Conservation (phyloP, 805 yeast species). For the Saccharomycopsis microspora region DNA sequence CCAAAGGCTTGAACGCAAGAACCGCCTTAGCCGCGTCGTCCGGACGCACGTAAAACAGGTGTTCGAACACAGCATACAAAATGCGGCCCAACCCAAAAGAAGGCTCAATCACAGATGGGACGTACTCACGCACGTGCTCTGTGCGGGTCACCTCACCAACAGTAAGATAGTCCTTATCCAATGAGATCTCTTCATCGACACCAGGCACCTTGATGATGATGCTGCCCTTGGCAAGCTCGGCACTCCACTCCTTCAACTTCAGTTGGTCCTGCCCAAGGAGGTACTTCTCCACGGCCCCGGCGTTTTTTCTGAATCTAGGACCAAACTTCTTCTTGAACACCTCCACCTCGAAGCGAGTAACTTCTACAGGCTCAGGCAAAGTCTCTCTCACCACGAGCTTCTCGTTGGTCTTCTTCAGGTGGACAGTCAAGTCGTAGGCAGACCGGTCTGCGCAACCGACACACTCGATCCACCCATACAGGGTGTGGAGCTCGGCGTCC, state of each 20-base stretch:
- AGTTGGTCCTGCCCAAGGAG: constrained; percentile 67
- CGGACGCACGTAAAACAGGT: constrained; percentile 89
- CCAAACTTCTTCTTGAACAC: constrained; percentile 94
- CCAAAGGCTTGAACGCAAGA: constrained; percentile 84
- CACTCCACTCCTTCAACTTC: constrained; percentile 67
- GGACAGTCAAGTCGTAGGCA: constrained; percentile 94
- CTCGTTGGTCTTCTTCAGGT: constrained; percentile 89
- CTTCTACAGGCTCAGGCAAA: constrained; percentile 71
- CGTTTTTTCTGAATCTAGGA: constrained; percentile 95
- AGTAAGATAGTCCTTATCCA: constrained; percentile 59
- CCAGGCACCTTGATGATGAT: constrained; percentile 59
- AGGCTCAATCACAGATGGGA: constrained; percentile 97
- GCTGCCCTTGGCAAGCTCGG: constrained; percentile 44
- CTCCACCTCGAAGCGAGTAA: constrained; percentile 75
- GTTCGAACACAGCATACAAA: constrained; percentile 86
- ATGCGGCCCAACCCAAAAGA: constrained; percentile 99
- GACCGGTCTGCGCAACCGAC: constrained; percentile 99
- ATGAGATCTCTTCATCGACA: constrained; percentile 46
- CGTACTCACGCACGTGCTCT: constrained; percentile 89
- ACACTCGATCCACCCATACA: constrained; percentile 99
- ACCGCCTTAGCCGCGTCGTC: constrained; percentile 84
- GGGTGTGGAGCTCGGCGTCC: constrained; percentile 95
- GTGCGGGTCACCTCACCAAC: constrained; percentile 71
- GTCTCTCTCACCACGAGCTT: constrained; percentile 90
- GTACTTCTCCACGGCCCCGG: constrained; percentile 82